These are phyloP conservation scores for Sporothrix brasiliensis DNA, from an alignment of 2,329 filamentous ascomycete genomes.

Conservation along the genomic window DNA sequence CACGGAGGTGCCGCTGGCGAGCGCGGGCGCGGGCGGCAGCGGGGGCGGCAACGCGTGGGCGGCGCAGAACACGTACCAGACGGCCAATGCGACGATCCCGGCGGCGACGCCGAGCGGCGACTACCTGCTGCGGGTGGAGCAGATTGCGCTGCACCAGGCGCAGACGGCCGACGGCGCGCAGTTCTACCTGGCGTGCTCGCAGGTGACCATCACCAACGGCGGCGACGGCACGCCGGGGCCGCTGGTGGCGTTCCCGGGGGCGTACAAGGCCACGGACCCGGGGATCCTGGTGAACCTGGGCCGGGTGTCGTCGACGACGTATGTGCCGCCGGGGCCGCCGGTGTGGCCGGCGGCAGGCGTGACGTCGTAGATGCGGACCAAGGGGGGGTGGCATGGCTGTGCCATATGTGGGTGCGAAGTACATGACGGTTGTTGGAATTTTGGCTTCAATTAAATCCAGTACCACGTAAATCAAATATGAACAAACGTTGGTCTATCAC, in stretches of 20 bases:
- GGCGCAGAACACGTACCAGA: constrained; percentile 40
- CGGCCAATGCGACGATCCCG: constrained; percentile 39
- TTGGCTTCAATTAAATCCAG: background rate
- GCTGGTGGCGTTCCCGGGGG: constrained; percentile 36
- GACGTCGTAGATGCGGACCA: background rate
- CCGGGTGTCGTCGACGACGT: constrained; percentile 38
- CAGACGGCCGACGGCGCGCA: constrained; percentile 39
- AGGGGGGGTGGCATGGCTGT: too few species aligned
- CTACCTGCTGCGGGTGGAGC: constrained; percentile 42
- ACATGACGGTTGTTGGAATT: too few species aligned
- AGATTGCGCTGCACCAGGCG: constrained; percentile 41
- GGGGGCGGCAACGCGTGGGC: constrained; percentile 42
- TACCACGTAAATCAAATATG: background rate
- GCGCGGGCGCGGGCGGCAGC: constrained; percentile 22
- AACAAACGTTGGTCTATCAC: background rate
- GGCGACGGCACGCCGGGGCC: constrained; percentile 34
- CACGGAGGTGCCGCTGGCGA: constrained; percentile 39
- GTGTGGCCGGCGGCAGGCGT: constrained; percentile 39
- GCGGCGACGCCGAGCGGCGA: constrained; percentile 40
- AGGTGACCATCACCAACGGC: constrained; percentile 39
- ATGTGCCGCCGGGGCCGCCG: constrained; percentile 44
- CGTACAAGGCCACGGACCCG: constrained; percentile 37
- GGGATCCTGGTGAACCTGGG: constrained; percentile 39
- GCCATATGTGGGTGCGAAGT: too few species aligned
- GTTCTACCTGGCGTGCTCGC: constrained; percentile 40